Evolutionary conservation across 2,329 filamentous ascomycete species (phyloP), one percentile per base, ranked within the genome.

Genomic region (Raffaelea arxii): DNA sequence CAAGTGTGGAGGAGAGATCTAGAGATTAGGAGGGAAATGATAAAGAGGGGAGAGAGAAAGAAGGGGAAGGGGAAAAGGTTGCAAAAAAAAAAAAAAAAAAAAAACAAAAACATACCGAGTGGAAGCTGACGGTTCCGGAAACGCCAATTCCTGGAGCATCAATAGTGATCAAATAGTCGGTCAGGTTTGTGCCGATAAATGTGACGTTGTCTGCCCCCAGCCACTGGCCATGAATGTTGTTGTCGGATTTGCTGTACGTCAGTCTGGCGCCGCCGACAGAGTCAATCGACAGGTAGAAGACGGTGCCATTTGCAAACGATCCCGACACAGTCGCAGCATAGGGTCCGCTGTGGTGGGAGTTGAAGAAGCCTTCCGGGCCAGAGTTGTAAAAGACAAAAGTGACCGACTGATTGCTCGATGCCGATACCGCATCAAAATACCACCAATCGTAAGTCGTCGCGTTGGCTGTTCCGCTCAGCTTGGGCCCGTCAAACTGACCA

Each of bases 1-100:
- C 12, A 67, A 63, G 21, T 67, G 65, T 55, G 49, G 66, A 65
- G 5, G 65, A n/a, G 42, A 23, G 12, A 25, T 3, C 39, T 41
- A 11, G 14, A 41, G 4, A 9, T 23, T n/a, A n/a, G n/a, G n/a
- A 7, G 19, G 16, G 11, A 23, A 10, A 12, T 41, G 23, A 11
- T 10, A 18, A 41, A 10, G 9, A 25, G 39, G 18, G 12, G 6
- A 41, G 22, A n/a, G 3, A n/a, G 23, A 10, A 37, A 37, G 35
- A 7, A 7, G 35, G 16, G 7, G 35, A 14, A 9, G 16, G 14
- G 6, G 6, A n/a, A 6, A 37, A 37, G 19, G 35, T 37, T 14
- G 35, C 16, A 6, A n/a, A n/a, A n/a, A n/a, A n/a, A n/a, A n/a
- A n/a, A n/a, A n/a, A n/a, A n/a, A n/a, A n/a, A n/a, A n/a, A n/a